Evolutionary conservation across 331 rosid species (phyloP).

Genomic region (Pyrus hybrid): DNA sequence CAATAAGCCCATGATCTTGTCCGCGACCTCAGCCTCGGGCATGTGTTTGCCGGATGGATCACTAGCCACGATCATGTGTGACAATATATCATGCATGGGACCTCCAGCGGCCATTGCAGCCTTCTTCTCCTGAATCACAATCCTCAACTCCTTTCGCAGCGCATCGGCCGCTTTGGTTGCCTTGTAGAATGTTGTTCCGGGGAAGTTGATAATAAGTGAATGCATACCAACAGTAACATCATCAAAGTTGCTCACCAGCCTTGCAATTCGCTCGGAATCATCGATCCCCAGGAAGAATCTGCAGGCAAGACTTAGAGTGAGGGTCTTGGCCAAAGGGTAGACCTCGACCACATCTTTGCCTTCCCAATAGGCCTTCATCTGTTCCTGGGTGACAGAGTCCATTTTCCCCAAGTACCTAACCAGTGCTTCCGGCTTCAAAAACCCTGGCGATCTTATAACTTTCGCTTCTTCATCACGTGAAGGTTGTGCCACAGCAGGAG

Average conservation of each 20-base stretch:
- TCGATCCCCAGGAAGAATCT: conserved; percentile 28
- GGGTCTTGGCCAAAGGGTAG: conserved; percentile 23
- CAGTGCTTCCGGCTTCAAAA: conserved; percentile 30
- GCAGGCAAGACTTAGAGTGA: conserved; percentile 25
- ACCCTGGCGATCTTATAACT: conserved; percentile 15
- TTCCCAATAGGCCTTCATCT: conserved; percentile 20
- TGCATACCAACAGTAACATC: conserved; percentile 27
- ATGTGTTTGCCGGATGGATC: conserved; percentile 32
- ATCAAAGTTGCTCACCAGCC: conserved; percentile 23
- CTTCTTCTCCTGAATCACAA: no score
- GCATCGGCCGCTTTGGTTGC: conserved; percentile 25
- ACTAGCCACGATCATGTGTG: conserved; percentile 32
- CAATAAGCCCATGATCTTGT: conserved; percentile 28
- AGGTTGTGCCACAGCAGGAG: not conserved
- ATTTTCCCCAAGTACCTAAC: conserved; percentile 23
- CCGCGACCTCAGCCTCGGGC: conserved; percentile 37
- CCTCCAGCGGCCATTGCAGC: no score
- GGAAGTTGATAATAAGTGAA: conserved; percentile 15
- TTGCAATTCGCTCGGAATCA: conserved; percentile 17
- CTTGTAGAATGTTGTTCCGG: conserved; percentile 16
- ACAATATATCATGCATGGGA: conserved; percentile 19
- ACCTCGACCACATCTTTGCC: conserved; percentile 19
- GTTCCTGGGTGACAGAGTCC: conserved; percentile 23
- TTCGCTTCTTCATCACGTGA: conserved; percentile 14
- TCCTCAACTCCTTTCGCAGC: conserved; percentile 20